Percentiles rank a stretch among this genome's conserved stretches.
These are phyloP conservation scores for Euclidium syriacum DNA, from an alignment of 345 rosid species.

Conservation along the genomic window DNA sequence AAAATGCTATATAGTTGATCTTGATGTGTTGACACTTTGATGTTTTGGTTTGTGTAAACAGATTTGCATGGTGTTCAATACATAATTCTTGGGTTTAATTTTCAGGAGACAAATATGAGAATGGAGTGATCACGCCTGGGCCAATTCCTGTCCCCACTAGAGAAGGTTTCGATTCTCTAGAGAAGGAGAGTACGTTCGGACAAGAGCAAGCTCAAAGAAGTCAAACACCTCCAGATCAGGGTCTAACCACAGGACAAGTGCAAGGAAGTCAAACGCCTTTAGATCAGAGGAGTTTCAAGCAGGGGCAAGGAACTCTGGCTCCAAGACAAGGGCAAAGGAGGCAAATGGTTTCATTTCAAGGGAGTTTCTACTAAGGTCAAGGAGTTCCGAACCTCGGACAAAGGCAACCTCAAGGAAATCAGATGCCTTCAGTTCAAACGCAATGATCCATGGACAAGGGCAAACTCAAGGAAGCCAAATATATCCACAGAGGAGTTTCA, in stretches of 20 bases:
- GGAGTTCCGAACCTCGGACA: neutral
- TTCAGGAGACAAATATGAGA: constrained; percentile 80
- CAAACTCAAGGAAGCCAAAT: constrained; percentile 1
- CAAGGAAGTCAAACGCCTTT: constrained; percentile 16
- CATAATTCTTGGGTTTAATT: constrained; percentile 29
- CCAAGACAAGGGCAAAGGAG: constrained; percentile 22
- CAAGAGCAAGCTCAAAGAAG: constrained; percentile 26
- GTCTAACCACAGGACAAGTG: neutral
- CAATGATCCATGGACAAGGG: neutral
- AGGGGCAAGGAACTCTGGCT: constrained; percentile 33
- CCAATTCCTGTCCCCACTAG: constrained; percentile 47
- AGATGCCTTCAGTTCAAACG: neutral
- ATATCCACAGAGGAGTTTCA: neutral
- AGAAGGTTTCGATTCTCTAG: constrained; percentile 35
- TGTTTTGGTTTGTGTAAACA: constrained; percentile 30
- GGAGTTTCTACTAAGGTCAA: neutral
- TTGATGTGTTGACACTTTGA: too few species aligned
- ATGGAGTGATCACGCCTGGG: constrained; percentile 73
- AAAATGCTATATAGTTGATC: neutral
- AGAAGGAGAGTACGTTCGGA: constrained; percentile 34
- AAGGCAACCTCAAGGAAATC: neutral
- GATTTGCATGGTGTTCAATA: constrained; percentile 75
- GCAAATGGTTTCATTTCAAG: neutral
- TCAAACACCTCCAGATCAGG: neutral
- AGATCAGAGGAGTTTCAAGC: neutral